phyloP scores from a whole-genome alignment of 2,329 filamentous ascomycete species.

The Stagonosporopsis rhizophila region DNA sequence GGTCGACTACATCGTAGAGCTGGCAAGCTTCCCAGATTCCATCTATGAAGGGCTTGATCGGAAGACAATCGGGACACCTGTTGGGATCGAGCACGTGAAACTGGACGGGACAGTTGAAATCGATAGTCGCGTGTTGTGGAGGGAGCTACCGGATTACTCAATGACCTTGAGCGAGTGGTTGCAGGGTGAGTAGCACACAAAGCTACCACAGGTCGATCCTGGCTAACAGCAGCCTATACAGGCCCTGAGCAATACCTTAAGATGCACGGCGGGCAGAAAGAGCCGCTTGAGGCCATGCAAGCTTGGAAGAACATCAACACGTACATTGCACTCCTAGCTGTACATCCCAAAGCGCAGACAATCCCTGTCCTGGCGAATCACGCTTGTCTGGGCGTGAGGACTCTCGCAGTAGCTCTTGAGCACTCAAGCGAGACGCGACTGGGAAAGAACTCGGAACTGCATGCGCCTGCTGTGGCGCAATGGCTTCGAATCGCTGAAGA shows the following conservation, averaged over 20 bases:
- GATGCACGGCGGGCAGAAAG: background rate
- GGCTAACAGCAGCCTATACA: background rate
- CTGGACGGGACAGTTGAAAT: background rate
- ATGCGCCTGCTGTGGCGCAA: slow-evolving; percentile 15
- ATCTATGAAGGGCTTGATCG: slow-evolving; percentile 3
- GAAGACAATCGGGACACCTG: background rate
- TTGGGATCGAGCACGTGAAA: background rate
- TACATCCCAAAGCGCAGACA: slow-evolving; percentile 1
- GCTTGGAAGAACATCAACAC: slow-evolving; percentile 16
- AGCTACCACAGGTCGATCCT: background rate
- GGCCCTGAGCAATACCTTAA: slow-evolving; percentile 5
- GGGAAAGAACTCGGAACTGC: slow-evolving; percentile 8
- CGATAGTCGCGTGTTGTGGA: slow-evolving; percentile 6
- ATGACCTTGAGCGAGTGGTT: slow-evolving; percentile 6
- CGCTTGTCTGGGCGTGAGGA: background rate
- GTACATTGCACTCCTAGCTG: slow-evolving; percentile 8
- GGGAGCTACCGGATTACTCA: slow-evolving; percentile 2
- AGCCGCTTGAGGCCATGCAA: background rate
- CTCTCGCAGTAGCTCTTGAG: slow-evolving; percentile 9
- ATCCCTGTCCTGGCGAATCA: slow-evolving; percentile 7
- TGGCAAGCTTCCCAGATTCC: slow-evolving; percentile 15
- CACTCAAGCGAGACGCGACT: background rate
- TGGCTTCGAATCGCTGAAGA: slow-evolving; percentile 13
- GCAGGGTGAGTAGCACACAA: slow-evolving; percentile 4
- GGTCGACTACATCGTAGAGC: slow-evolving; percentile 10